Percentiles rank a stretch among this genome's conserved stretches.
phyloP scores from a whole-genome alignment of 768 basidiomycete species.

The Calocera cornea region DNA sequence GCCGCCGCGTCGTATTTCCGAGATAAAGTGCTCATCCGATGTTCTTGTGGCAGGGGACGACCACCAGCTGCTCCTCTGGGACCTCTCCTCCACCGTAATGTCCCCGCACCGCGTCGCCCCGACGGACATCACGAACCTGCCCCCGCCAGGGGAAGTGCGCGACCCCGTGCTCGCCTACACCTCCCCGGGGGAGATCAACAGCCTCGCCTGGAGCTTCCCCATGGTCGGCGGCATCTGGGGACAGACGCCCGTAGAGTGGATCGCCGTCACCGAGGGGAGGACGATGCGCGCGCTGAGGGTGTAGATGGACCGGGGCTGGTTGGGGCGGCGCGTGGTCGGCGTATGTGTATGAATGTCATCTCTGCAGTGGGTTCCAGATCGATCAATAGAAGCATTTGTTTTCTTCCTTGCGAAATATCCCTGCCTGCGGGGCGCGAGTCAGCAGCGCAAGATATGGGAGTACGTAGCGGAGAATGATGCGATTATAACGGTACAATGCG shows the following conservation, averaged over 20 bases:
- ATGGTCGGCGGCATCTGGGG: background rate
- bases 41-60: constrained; percentile 60
- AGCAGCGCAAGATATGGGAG: too few relatives aligned
- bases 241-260: background rate
- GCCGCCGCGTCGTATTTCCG: background rate
- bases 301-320: background rate
- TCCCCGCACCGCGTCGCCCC: constrained; percentile 21
- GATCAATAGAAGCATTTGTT: too few relatives aligned
- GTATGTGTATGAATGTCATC: background rate
- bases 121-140: constrained; percentile 32
- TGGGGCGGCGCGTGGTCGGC: too few relatives aligned
- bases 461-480: too few relatives aligned
- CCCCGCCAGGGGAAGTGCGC: constrained; percentile 48
- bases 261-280: background rate
- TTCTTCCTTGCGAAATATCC: too few relatives aligned
- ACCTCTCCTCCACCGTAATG: constrained; percentile 50
- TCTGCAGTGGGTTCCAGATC: too few relatives aligned
- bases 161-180: constrained; percentile 80
- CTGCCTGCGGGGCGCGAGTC: too few relatives aligned
- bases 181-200: constrained; percentile 62
- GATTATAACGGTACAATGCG: too few relatives aligned
- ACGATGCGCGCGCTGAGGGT: background rate
- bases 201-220: constrained; percentile 50
- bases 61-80: constrained; percentile 88
- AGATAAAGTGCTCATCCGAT: background rate